Percentiles rank a stretch among this genome's conserved stretches.
Conservation (phyloP, 768 basidiomycete species). For the Leccinum barrowsii region DNA sequence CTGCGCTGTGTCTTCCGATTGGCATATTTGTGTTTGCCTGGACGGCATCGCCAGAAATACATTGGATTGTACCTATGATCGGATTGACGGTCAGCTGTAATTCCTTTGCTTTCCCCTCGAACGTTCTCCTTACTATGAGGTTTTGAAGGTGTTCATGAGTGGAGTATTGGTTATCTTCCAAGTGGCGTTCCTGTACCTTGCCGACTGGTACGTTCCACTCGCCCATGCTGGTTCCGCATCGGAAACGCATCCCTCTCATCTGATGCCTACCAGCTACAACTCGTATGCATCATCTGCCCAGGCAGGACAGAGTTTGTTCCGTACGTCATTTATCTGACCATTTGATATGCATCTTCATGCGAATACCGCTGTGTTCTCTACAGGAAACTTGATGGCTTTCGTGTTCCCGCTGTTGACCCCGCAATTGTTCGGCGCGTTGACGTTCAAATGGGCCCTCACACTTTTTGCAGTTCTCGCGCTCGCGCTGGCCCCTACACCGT, state of each 20-base stretch:
- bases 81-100: constrained; percentile 20
- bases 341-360: too few relatives aligned
- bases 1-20: constrained; percentile 49
- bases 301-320: constrained; percentile 48
- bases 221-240: background rate
- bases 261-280: constrained; percentile 31
- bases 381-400: constrained; percentile 38
- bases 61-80: constrained; percentile 48
- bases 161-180: constrained; percentile 42
- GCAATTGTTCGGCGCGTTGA: constrained; percentile 43
- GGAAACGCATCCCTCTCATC: background rate
- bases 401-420: constrained; percentile 49
- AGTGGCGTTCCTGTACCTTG: constrained; percentile 44
- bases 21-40: constrained; percentile 72
- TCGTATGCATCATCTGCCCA: constrained; percentile 52
- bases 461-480: constrained; percentile 37
- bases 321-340: constrained; percentile 25
- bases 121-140: background rate
- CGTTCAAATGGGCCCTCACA: constrained; percentile 30
- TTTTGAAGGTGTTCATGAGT: constrained; percentile 37
- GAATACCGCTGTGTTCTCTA: background rate
- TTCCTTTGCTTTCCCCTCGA: background rate
- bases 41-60: constrained; percentile 52
- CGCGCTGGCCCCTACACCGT: constrained; percentile 43
- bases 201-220: constrained; percentile 41